Evolutionary conservation across 371 early-diverging fungal species (phyloP).

Genomic region (Batkoa obscura): DNA sequence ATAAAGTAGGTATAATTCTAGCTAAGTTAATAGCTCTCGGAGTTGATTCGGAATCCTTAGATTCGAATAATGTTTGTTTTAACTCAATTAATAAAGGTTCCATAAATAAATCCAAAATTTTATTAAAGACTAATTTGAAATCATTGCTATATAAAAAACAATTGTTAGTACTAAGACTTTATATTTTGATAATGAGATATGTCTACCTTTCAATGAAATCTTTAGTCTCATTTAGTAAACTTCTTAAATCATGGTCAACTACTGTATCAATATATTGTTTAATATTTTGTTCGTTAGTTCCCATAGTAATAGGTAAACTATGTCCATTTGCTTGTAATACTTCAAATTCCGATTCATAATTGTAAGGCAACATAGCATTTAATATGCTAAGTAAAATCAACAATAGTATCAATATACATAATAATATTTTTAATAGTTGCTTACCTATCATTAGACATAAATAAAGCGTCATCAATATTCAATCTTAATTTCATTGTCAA

Average conservation of each 20-base stretch:
- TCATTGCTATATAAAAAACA: no score
- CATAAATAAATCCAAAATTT: no score
- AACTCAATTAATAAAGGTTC: no score
- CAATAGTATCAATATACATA: background rate
- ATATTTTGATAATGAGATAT: no score
- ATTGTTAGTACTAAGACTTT: no score
- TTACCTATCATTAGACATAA: background rate
- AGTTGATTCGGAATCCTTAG: no score
- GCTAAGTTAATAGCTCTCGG: no score
- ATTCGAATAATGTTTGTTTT: no score
- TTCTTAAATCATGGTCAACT: no score
- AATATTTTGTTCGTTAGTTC: constrained; percentile 14
- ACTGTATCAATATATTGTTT: no score
- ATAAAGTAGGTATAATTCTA: no score
- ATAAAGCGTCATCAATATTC: background rate
- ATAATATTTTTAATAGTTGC: background rate
- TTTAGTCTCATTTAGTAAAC: constrained; percentile 54
- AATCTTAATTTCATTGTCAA: background rate
- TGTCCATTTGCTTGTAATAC: constrained; percentile 36
- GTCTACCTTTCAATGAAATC: constrained; percentile 54
- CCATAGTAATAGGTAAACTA: constrained; percentile 10
- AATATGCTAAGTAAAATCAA: constrained; percentile 16
- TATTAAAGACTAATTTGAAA: no score
- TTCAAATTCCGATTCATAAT: constrained; percentile 29
- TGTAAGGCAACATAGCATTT: constrained; percentile 45